Conservation (phyloP, 345 rosid species). For the Kernera saxatilis region DNA sequence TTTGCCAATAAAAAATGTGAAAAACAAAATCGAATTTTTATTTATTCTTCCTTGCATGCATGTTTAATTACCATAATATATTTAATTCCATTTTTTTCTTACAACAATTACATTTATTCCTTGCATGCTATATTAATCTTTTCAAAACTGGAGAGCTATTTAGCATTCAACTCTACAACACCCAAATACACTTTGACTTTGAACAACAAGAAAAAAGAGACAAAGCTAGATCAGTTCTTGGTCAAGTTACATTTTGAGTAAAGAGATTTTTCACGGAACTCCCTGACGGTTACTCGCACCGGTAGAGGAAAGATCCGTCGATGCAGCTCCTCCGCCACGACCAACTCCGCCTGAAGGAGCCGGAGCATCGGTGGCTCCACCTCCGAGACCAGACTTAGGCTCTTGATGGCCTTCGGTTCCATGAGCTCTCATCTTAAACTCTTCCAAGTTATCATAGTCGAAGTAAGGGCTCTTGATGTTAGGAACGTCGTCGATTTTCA, state of each 20-base stretch:
- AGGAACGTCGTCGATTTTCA: neutral
- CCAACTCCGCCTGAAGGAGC: slow-evolving; percentile 43
- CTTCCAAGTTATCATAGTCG: slow-evolving; percentile 7
- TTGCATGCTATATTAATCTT: too few species aligned
- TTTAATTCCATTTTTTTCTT: too few species aligned
- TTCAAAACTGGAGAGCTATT: too few species aligned
- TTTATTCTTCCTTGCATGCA: too few species aligned
- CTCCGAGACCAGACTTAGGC: slow-evolving; percentile 43
- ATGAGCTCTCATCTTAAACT: slow-evolving; percentile 34
- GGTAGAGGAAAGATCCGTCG: slow-evolving; percentile 14
- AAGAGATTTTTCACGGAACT: neutral
- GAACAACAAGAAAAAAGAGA: too few species aligned
- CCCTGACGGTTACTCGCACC: slow-evolving; percentile 14
- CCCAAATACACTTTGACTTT: too few species aligned
- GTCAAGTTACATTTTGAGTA: neutral
- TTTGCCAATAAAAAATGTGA: too few species aligned
- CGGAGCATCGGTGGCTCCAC: slow-evolving; percentile 58
- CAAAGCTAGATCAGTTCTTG: neutral
- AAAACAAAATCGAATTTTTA: too few species aligned
- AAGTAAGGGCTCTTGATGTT: slow-evolving; percentile 17
- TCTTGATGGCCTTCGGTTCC: slow-evolving; percentile 52
- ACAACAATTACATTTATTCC: too few species aligned
- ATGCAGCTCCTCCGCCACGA: slow-evolving; percentile 12
- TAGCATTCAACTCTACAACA: too few species aligned
- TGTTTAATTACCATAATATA: too few species aligned